Percentiles rank a stretch among this genome's conserved stretches.
Conservation (phyloP, 208 protist species). For the Leishmania mexicana region DNA sequence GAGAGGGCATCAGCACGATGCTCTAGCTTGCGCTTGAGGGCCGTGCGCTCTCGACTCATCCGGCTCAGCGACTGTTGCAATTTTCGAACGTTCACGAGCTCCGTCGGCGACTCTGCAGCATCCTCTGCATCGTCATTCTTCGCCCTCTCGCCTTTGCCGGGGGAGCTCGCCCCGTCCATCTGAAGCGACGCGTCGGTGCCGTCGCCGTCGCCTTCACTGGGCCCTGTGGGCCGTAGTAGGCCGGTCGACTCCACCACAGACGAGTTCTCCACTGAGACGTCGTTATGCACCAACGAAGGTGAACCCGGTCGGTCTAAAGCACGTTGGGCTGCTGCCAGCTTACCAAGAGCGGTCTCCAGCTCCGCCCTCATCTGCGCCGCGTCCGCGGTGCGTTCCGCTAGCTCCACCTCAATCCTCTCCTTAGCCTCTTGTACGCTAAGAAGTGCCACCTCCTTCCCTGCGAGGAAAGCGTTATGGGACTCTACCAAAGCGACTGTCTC, state of each 20-base stretch:
- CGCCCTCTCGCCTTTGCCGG: not conserved
- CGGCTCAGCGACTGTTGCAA: conserved; percentile 31
- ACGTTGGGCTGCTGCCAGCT: conserved; percentile 10
- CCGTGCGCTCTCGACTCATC: conserved; percentile 18
- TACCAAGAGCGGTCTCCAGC: not conserved
- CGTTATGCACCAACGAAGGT: not conserved
- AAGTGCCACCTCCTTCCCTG: conserved; percentile 8
- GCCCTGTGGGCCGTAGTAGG: not conserved
- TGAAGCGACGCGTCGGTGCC: not conserved
- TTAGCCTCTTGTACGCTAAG: conserved; percentile 6
- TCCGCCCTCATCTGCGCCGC: conserved; percentile 7
- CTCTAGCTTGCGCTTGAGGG: conserved; percentile 27
- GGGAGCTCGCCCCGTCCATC: not conserved
- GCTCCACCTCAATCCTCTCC: conserved; percentile 1
- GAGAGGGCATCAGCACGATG: conserved; percentile 13
- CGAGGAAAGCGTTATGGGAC: not conserved
- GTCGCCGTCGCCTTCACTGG: not conserved
- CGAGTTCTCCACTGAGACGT: not conserved
- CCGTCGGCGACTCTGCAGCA: not conserved
- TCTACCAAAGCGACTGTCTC: conserved; percentile 9
- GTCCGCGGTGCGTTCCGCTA: conserved; percentile 1
- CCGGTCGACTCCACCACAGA: not conserved
- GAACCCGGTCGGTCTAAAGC: not conserved
- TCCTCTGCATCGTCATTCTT: not conserved
- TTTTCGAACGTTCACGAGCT: conserved; percentile 1